These are phyloP conservation scores for Acer campestre DNA, from an alignment of 345 rosid genomes.

Conservation along the genomic window DNA sequence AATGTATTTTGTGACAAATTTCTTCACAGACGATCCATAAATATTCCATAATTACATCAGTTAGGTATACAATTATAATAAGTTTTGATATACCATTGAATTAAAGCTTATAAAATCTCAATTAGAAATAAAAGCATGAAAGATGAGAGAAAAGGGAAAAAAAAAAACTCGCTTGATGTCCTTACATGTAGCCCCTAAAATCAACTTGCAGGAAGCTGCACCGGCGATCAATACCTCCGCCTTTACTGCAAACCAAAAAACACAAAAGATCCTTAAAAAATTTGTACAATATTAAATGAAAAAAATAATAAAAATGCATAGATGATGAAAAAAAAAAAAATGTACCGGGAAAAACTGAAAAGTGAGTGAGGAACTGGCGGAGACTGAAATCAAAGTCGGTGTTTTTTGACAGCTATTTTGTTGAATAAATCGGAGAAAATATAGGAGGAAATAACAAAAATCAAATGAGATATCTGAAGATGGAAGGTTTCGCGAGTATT, in stretches of 20 bases:
- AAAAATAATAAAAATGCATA: background rate
- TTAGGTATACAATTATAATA: too few species aligned
- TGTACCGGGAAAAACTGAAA: background rate
- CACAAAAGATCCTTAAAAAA: background rate
- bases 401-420: background rate
- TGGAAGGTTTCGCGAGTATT: slow-evolving; percentile 40
- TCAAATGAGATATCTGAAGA: slow-evolving; percentile 12
- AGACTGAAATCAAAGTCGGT: background rate
- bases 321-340: background rate
- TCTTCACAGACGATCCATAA: background rate
- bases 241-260: slow-evolving; percentile 4
- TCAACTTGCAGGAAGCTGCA: slow-evolving; percentile 24
- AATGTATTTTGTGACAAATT: background rate
- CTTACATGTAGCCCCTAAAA: slow-evolving; percentile 18
- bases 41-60: background rate
- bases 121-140: background rate
- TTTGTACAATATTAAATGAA: background rate
- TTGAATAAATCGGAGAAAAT: background rate
- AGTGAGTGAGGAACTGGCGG: background rate
- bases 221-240: slow-evolving; percentile 28
- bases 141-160: too few species aligned
- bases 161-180: background rate
- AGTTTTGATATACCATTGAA: background rate
- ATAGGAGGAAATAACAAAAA: background rate
- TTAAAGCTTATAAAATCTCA: background rate